Evolutionary conservation across 306 rosid genomes (phyloP), one percentile per base, ranked within the genome.

Genomic region (Benincasa hispida): DNA sequence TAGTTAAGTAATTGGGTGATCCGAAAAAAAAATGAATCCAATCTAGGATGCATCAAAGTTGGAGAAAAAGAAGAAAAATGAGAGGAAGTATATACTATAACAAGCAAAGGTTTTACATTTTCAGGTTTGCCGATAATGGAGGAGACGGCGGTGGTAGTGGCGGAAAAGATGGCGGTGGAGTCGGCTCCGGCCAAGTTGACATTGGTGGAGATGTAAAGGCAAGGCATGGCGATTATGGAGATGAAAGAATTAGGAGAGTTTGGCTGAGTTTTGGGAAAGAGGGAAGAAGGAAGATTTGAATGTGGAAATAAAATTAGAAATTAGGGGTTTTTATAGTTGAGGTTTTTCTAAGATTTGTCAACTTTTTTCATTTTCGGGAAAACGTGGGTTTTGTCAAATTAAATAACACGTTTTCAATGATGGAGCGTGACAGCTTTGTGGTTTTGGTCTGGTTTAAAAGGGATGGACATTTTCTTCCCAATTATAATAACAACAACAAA

Each of bases 151-250:
- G 76, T 14, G 57, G 76, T 70, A 34, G 76, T 4, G 21, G 56
- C 39, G 1, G 76, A 7, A 15, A 70, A 70, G 58, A 70, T 70
- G 58, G 76, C 2, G 8, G 56, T 17, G 58, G 76, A 25, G 35
- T 70, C 76, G 9, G 2, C 57, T 70, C 58, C 58, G 76, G 58
- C 76, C 13, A 70, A 25, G 15, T 70, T 10, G 58, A 70, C 76
- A 4, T 70, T 70, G 76, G 76, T 70, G 55, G 76, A 24, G 76
- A 70, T 70, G 76, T 70, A 70, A 47, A 70, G 76, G 39, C 76
- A 70, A 70, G 76, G 76, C 76, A 70, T 70, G 56, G 75, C 5
- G 54, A 37, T 9, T 32, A 32, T 6, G 37, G 27, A 37, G 42
- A 18, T 18, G 42, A 18, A 30, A 67, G 53, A 14, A 9, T 0